Evolutionary conservation across 2,329 filamentous ascomycete species (phyloP).

Genomic region (Exophiala mesophila): DNA sequence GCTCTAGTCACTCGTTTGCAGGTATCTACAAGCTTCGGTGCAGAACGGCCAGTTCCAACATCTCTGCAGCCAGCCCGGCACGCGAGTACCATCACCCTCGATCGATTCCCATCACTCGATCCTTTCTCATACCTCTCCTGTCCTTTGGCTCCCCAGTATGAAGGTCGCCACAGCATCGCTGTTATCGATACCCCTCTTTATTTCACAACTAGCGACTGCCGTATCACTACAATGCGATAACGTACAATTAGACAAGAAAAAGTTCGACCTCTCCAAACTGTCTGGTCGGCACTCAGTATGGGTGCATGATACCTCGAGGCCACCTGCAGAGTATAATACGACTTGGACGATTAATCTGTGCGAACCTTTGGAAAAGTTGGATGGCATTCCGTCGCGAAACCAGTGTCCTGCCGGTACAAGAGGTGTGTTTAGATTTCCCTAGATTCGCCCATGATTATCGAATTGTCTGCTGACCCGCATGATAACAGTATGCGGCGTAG

Average conservation of each 20-base stretch:
- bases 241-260: slow-evolving; percentile 34
- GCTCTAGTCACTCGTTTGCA: too few species aligned
- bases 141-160: slow-evolving; percentile 15
- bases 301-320: slow-evolving; percentile 19
- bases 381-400: slow-evolving; percentile 50
- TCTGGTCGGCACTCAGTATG: slow-evolving; percentile 34
- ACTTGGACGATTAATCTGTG: slow-evolving; percentile 82
- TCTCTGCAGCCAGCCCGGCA: neutral
- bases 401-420: slow-evolving; percentile 66
- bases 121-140: neutral
- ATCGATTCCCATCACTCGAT: neutral
- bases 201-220: slow-evolving; percentile 12
- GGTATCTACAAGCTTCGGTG: too few species aligned
- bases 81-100: neutral
- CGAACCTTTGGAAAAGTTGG: slow-evolving; percentile 57
- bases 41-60: too few species aligned
- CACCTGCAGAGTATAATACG: slow-evolving; percentile 55
- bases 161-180: slow-evolving; percentile 10
- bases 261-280: slow-evolving; percentile 37
- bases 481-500: slow-evolving; percentile 24
- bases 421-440: slow-evolving; percentile 56
- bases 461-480: too few species aligned
- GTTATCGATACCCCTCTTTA: slow-evolving; percentile 10
- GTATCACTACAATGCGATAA: slow-evolving; percentile 35
- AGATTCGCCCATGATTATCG: too few species aligned